These are phyloP conservation scores for Tardiomyces digboiensis DNA, from an alignment of 1,139 yeast species.

Conservation along the genomic window DNA sequence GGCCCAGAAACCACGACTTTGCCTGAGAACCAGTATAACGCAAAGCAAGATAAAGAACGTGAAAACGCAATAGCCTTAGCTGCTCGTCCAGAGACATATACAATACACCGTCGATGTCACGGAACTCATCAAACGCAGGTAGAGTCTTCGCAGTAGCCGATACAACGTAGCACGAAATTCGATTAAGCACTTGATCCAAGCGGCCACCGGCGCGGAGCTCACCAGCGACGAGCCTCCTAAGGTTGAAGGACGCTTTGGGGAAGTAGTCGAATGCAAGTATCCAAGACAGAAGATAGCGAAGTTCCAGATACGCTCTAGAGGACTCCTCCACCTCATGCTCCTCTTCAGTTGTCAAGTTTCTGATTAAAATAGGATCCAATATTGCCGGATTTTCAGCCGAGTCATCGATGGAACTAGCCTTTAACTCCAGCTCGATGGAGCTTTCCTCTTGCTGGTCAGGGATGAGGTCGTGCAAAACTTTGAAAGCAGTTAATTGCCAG, in stretches of 20 bases:
- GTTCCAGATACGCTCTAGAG: constrained; percentile 13
- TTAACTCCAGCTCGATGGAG: constrained; percentile 21
- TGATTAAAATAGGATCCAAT: constrained; percentile 22
- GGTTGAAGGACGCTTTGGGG: constrained; percentile 51
- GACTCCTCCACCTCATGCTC: too few relatives aligned
- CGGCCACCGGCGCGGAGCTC: constrained; percentile 41
- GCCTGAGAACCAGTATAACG: constrained; percentile 56
- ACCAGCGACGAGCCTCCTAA: constrained; percentile 50
- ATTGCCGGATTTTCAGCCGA: constrained; percentile 14
- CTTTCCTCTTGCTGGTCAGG: constrained; percentile 30
- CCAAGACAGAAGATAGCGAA: constrained; percentile 53
- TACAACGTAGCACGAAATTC: neutral
- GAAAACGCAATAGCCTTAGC: constrained; percentile 13
- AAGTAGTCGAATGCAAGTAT: constrained; percentile 52
- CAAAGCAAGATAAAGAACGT: constrained; percentile 49
- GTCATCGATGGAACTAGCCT: constrained; percentile 2
- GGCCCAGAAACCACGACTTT: constrained; percentile 61
- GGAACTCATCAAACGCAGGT: neutral
- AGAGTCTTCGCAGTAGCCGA: neutral
- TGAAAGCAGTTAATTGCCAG: constrained; percentile 10
- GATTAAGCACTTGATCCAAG: neutral
- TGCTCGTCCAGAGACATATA: neutral
- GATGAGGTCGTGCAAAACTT: constrained; percentile 32
- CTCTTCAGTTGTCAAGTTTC: constrained; percentile 16
- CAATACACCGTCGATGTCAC: neutral